A percentile compares a stretch with the other conserved stretches of the same genome.
Conservation (phyloP, 805 yeast genomes). For the Saccharomycopsis lassenensis region DNA sequence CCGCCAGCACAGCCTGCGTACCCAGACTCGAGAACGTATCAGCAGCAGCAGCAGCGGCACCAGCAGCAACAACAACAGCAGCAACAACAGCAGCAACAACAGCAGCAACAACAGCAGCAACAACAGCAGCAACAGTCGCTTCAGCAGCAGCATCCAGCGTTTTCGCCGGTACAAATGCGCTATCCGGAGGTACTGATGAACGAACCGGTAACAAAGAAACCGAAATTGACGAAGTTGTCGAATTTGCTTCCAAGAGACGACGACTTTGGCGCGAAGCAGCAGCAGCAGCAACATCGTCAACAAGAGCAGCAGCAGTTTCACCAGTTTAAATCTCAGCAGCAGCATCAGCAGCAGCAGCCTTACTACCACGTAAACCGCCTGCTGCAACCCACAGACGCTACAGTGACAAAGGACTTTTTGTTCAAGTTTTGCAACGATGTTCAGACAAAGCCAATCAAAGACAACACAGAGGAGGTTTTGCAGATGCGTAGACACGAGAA, state of each 20-base stretch:
- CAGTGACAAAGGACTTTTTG: too few relatives aligned
- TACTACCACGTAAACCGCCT: too few relatives aligned
- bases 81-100: background rate
- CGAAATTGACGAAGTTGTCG: constrained; percentile 4
- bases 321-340: too few relatives aligned
- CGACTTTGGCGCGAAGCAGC: background rate
- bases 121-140: background rate
- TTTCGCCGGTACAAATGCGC: background rate
- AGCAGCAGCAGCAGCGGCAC: constrained; percentile 2
- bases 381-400: too few relatives aligned
- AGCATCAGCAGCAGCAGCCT: too few relatives aligned
- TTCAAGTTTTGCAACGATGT: background rate
- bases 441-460: background rate
- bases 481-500: background rate
- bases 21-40: background rate
- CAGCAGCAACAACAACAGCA: constrained; percentile 2
- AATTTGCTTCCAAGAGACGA: constrained; percentile 2
- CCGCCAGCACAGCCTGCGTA: too few relatives aligned
- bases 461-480: background rate
- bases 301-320: too few relatives aligned
- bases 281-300: background rate
- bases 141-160: background rate
- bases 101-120: background rate
- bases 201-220: constrained; percentile 1
- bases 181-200: background rate